Evolutionary conservation across 768 basidiomycete genomes (phyloP), one percentile per base, ranked within the genome.

Genomic region (Tylopilus felleus): DNA sequence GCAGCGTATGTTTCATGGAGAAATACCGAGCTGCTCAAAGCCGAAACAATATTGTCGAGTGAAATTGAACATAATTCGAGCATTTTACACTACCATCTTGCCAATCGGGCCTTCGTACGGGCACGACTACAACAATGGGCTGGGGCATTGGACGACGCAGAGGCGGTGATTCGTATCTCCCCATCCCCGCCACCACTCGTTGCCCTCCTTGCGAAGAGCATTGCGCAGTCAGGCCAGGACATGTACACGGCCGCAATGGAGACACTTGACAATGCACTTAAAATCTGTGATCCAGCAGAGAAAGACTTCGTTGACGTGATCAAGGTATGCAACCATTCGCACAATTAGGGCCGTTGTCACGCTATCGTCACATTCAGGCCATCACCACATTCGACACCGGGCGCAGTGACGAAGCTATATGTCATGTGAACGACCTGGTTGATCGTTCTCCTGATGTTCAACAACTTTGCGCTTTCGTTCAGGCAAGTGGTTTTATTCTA

Each of bases 41-140:
- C 60, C 9, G 63, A 65, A 14, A 25, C 48, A 9, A 42, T 55
- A 25, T 13, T 64, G 19, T 65, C 63, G 1, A 16, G n/a, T 25
- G 63, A 64, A 28, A 55, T 65, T 1, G 39, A 28, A n/a, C 22
- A 25, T n/a, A 10, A 16, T 9, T 42, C 35, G 17, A 39, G 6
- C 8, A 21, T 8, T 28, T 39, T 21, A 22, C 48, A 47, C n/a
- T 48, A 43, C 25, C 28, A 47, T 50, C 36, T 53, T 27, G 56
- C 57, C 13, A 62, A 56, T n/a, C 41, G 63, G 22, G 56, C 63
- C 16, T 41, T 64, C 8, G 14, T 64, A 16, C 60, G 56, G 8
- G 43, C 45, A 14, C 60, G 46, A 5, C 17, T 54, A 22, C 21
- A 19, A 25, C 40, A 49, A n/a, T 61, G 56, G 52, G 47, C 48